Conservation (phyloP, 1,284 basidiomycete species). For the Puccinia brachypodii region DNA sequence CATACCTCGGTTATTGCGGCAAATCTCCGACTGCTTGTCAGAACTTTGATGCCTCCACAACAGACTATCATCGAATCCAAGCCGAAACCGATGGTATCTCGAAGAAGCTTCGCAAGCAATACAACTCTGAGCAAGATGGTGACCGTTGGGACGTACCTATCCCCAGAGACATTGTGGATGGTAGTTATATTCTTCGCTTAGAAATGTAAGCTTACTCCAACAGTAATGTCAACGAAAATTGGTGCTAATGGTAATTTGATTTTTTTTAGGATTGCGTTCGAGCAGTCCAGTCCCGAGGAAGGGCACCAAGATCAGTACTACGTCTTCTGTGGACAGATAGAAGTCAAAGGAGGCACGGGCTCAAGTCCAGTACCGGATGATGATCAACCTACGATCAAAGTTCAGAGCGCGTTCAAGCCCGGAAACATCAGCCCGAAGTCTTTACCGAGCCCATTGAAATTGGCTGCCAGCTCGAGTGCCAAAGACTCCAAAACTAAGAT, state of each 20-base stretch:
- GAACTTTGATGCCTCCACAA: slow-evolving; percentile 36
- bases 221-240: background rate
- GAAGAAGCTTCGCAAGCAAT: slow-evolving; percentile 28
- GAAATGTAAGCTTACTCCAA: slow-evolving; percentile 23
- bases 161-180: slow-evolving; percentile 25
- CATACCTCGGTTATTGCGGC: slow-evolving; percentile 43
- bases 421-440: slow-evolving; percentile 34
- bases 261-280: slow-evolving; percentile 33
- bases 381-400: slow-evolving; percentile 20
- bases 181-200: slow-evolving; percentile 44
- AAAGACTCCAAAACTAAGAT: background rate
- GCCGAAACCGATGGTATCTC: slow-evolving; percentile 34
- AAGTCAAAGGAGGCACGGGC: slow-evolving; percentile 10
- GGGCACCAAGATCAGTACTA: slow-evolving; percentile 49
- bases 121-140: slow-evolving; percentile 24
- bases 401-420: slow-evolving; percentile 25
- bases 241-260: background rate
- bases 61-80: slow-evolving; percentile 33
- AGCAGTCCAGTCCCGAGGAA: slow-evolving; percentile 29
- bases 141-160: slow-evolving; percentile 40
- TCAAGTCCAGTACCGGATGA: slow-evolving; percentile 2
- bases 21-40: slow-evolving; percentile 20
- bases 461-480: background rate
- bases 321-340: slow-evolving; percentile 45
- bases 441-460: slow-evolving; percentile 3